A percentile compares a stretch with the other conserved stretches of the same genome.
phyloP scores from a whole-genome alignment of 169 alveolate species.

The Plasmodium malariae region DNA sequence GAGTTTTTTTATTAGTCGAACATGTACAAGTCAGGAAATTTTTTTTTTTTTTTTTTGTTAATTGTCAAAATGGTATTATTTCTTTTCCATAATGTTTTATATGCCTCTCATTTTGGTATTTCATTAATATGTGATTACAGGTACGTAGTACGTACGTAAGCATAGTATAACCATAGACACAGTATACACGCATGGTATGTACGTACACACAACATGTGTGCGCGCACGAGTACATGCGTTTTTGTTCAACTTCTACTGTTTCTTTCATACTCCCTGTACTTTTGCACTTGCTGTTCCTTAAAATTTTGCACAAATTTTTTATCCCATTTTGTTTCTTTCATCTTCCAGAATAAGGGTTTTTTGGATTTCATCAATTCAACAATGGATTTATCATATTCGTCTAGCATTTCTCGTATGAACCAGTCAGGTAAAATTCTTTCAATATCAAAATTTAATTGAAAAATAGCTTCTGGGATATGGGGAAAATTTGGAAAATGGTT shows the following conservation, averaged over 20 bases:
- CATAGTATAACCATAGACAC: too few relatives aligned
- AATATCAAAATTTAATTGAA: conserved; percentile 78
- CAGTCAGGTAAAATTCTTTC: conserved; percentile 81
- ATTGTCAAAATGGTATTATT: too few relatives aligned
- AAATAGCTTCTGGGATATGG: conserved; percentile 79
- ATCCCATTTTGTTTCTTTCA: conserved; percentile 77
- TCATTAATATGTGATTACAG: too few relatives aligned
- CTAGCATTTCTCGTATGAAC: conserved; percentile 81
- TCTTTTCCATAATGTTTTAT: too few relatives aligned
- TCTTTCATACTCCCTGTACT: conserved; percentile 37
- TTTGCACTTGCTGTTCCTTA: conserved; percentile 37
- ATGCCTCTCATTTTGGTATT: too few relatives aligned
- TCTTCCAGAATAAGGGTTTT: conserved; percentile 75
- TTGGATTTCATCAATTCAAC: conserved; percentile 54
- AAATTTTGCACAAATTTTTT: conserved; percentile 43
- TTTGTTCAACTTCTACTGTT: neutral
- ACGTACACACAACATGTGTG: neutral
- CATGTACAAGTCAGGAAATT: too few relatives aligned
- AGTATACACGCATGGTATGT: too few relatives aligned
- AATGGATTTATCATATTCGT: conserved; percentile 71
- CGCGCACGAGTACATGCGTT: neutral
- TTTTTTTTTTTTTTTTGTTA: too few relatives aligned
- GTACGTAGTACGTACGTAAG: too few relatives aligned
- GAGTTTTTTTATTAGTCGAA: too few relatives aligned
- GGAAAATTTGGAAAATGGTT: conserved; percentile 78